Evolutionary conservation across 345 rosid species (phyloP).

Genomic region (Firmiana major): DNA sequence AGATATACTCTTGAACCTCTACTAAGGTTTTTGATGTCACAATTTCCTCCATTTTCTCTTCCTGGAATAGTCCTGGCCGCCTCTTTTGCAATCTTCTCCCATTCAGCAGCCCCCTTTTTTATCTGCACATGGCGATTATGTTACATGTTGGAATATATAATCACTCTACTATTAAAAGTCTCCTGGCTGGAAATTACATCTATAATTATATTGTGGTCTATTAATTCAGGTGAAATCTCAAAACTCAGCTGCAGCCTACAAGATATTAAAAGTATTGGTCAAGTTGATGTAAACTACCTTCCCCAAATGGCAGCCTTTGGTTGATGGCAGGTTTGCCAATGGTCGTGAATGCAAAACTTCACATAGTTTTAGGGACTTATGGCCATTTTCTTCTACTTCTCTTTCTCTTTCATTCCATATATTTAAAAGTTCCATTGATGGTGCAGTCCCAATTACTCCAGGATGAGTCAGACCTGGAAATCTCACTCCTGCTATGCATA

Average conservation of each 20-base stretch:
- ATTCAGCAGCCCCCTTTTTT: conserved; percentile 54
- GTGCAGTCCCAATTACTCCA: conserved; percentile 84
- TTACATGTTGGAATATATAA: conserved; percentile 12
- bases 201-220: neutral
- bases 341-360: conserved; percentile 86
- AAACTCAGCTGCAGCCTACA: neutral
- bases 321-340: conserved; percentile 65
- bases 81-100: conserved; percentile 69
- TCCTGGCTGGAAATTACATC: neutral
- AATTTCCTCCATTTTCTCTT: conserved; percentile 95
- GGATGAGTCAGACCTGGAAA: conserved; percentile 91
- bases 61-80: conserved; percentile 93
- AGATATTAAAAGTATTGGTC: neutral
- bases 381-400: conserved; percentile 62
- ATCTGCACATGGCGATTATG: conserved; percentile 38
- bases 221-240: neutral
- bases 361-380: conserved; percentile 44
- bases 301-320: conserved; percentile 74
- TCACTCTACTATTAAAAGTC: neutral
- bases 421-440: conserved; percentile 67
- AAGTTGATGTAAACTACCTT: conserved; percentile 30
- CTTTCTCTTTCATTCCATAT: conserved; percentile 87
- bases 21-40: conserved; percentile 86
- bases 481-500: conserved; percentile 55
- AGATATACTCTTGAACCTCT: conserved; percentile 83